Evolutionary conservation across 1,139 yeast genomes (phyloP).

Genomic region (Pichia sp.): DNA sequence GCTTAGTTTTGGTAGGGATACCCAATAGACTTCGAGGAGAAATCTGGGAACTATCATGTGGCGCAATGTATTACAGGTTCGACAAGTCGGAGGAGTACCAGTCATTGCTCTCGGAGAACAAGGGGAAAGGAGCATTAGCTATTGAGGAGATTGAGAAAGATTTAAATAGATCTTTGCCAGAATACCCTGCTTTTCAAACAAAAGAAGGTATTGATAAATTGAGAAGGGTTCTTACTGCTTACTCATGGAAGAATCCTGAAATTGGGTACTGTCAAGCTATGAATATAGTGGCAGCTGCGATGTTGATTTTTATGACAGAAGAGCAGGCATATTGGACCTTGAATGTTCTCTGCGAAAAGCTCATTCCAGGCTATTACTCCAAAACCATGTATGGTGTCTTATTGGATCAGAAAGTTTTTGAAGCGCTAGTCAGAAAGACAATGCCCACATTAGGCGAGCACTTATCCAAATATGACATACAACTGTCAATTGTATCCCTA

Average conservation of each 20-base stretch:
- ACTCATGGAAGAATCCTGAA: slow-evolving; percentile 95
- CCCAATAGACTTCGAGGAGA: slow-evolving; percentile 94
- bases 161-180: slow-evolving; percentile 88
- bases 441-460: slow-evolving; percentile 89
- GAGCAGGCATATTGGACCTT: slow-evolving; percentile 98
- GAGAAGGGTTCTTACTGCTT: slow-evolving; percentile 84
- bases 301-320: slow-evolving; percentile 88
- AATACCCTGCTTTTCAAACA: slow-evolving; percentile 87
- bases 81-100: slow-evolving; percentile 56
- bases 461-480: slow-evolving; percentile 72
- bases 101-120: slow-evolving; percentile 49
- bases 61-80: slow-evolving; percentile 72
- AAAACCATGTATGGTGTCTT: slow-evolving; percentile 97
- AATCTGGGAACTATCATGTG: slow-evolving; percentile 89
- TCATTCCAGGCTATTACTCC: slow-evolving; percentile 94
- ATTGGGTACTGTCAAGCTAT: slow-evolving; percentile 99
- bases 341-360: slow-evolving; percentile 70
- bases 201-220: slow-evolving; percentile 79
- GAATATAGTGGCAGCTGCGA: slow-evolving; percentile 95
- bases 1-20: slow-evolving; percentile 72
- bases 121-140: slow-evolving; percentile 65
- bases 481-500: slow-evolving; percentile 85
- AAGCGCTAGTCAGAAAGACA: slow-evolving; percentile 78
- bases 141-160: slow-evolving; percentile 97
- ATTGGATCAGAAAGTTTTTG: slow-evolving; percentile 89